Evolutionary conservation across 2,329 filamentous ascomycete species (phyloP), one percentile per base, ranked within the genome.

Genomic region (Fusarium sp.): DNA sequence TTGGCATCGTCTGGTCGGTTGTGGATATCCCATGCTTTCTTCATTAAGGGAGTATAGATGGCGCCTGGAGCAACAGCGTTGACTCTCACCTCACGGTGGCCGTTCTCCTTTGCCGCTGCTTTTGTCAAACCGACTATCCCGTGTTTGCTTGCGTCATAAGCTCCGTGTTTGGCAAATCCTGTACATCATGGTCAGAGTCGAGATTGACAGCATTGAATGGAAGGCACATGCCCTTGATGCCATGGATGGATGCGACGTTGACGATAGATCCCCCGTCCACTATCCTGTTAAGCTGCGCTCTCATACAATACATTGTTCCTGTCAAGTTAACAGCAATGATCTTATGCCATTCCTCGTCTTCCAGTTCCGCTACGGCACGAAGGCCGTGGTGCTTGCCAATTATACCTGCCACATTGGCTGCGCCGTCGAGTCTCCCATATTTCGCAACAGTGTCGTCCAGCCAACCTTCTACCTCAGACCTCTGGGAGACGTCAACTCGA

Each of bases 361-460:
- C 81, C 41, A 84, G 74, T 22, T 84, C 83, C 5, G 77, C 77
- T 20, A 85, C 76, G 3, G 81, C 67, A 53, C 79, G 77, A 59
- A 79, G 66, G 15, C 79, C 80, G 62, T 84, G 82, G 48, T 82
- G 76, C 68, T 80, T 81, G 47, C 83, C 84, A 67, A 85, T 84
- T 45, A 87, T 79, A 15, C 86, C 85, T 7, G 87, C 87, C 11
- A 86, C 81, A 57, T 90, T 88, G 13, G 84, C 86, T 22, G 86
- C 85, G 7, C 86, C 84, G 70, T 88, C 84, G 11, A 88, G 81
- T 54, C 82, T 82, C 7, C 86, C 87, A 55, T 85, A 85, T 32
- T 79, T 79, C n/a, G 79, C 70, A n/a, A 88, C 75, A 13, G 83
- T 81, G 49, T 75, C 76, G 9, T 79, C 76, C 48, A 87, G 82